Evolutionary conservation across 2,329 filamentous ascomycete species (phyloP), one percentile per base, ranked within the genome.

Genomic region (Coleophoma cylindrospora): DNA sequence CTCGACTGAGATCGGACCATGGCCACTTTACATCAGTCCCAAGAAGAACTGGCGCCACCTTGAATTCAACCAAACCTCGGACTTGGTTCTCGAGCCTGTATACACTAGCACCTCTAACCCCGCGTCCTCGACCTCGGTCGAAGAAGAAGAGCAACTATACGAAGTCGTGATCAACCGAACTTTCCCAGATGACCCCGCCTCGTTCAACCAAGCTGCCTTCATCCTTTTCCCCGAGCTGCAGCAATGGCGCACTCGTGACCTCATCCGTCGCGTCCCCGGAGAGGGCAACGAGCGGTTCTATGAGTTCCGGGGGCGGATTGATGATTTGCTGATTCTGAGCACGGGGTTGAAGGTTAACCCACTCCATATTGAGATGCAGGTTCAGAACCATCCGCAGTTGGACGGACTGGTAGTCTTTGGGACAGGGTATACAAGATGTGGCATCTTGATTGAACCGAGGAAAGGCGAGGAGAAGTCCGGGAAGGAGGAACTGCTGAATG

Each of bases 171-270:
- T 9, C 17, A 41, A 9, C 37, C 44, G 49, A 21, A n/a, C 11
- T 21, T 57, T 69, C 10, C 56, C 64, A 1, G 61, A 63, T 2
- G 57, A 65, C 1, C 54, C 60, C 3, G 43, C 59, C n/a, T 54
- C 58, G 0, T 36, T 54, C 3, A 48, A 32, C 15, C 66, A 72
- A 45, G 63, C 64, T 3, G 54, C 72, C 14, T 76, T 76, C 50
- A 60, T 63, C 34, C 68, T 70, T 2, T 74, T 71, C 44, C 72
- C 71, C 0, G 62, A 70, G 0, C 40, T 64, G 2, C 48, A 68
- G 3, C 70, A 75, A 53, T 75, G 66, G 56, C 62, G 67, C 8
- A 74, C 70, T 7, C 70, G 69, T 37, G 76, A 79, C 48, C 36
- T 38, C 36, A 4, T 14, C 36, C 14, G 15, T n/a, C 14, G 15